Evolutionary conservation across 179 eudicot species (phyloP), one percentile per base, ranked within the genome.

Genomic region (Vitellaria paradoxa): DNA sequence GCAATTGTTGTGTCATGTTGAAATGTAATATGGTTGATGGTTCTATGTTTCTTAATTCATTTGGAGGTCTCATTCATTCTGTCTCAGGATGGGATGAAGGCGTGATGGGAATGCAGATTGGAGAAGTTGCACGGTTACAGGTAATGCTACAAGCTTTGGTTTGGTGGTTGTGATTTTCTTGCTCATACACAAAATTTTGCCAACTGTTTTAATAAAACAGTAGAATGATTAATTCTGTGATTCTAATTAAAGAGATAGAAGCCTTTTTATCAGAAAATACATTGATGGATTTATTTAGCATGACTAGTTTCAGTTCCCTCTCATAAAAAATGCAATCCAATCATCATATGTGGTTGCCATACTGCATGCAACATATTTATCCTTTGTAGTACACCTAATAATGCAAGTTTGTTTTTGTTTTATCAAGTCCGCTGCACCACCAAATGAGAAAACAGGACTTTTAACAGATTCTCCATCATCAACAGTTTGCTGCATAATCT

Each of bases 41-140:
- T 63, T 11, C 23, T 64, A 64, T 17, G 42, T 24, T 63, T 64
- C 26, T 49, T 9, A 50, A 24, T 49, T 59, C 26, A 49, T 26
- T 64, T 72, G 26, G n/a, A 42, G 69, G 47, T 2, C 20, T 7
- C 21, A 10, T 71, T 14, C 4, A 4, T 68, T 70, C n/a, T 65
- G 10, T 79, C 79, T 68, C 77, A 95, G 99, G 99, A 72, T 95
- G 99, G 97, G 99, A 95, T 87, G 99, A 95, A 91, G 99, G 99
- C 24, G 97, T 95, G 47, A 37, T 93, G 83, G 97, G 97, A 80
- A 95, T 95, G 99, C 97, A 95, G 83, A 52, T 95, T 45, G 99
- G 99, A 71, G 99, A 95, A 86, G 89, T 88, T 84, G 97, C 99
- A 77, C 88, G 89, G 20, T 79, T 95, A 66, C 83, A 84, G 71